Base-by-base conservation (phyloP, 2,329 filamentous ascomycete genomes). In the Aureobasidium zeae region DNA sequence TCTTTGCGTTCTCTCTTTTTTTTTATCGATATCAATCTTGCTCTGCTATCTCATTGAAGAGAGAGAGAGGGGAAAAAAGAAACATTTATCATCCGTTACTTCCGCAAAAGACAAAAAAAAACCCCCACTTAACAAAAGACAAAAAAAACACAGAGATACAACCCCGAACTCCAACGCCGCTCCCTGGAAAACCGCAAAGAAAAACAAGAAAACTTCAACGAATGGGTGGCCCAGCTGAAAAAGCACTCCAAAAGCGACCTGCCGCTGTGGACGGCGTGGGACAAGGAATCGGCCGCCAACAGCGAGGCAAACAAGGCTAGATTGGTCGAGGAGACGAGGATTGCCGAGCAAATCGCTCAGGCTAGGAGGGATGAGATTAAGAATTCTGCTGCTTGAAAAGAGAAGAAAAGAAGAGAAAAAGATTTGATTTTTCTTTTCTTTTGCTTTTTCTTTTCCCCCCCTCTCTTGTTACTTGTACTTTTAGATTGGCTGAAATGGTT, bases 211-310 rank as follows among this genome's bases (percentile, higher is more conserved):
- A 87, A 95, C 47, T 94, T 94, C 55, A 84, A 95, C 58, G 76
- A 87, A 45, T 96, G 94, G 57, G 83, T 95, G 20, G 74, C 59
- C 36, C 79, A 81, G 55, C 65, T 98, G 59, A 95, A 94, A 71
- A 77, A 89, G 55, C 86, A 88, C 62, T 84, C 86, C 19, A 93
- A 88, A 68, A 91, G 83, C 11, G 82, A 94, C 59, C 94, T 89
- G 67, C 85, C 85, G 31, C 94, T 63, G 32, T 63, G 60, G 60
- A 53, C 54, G 5, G 60, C 53, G 7, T 58, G 55, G 56, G 59
- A 63, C 48, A 47, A 59, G 38, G 57, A 62, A 15, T 51, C 46
- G 3, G 53, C 52, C 32, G 51, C 49, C 46, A 48, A 51, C 30
- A 48, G 53, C 20, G 42, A 52, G 29, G 45, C 49, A 13, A 54